Evolutionary conservation across 805 yeast species (phyloP).

Genomic region (Middelhovenomyces tepae): DNA sequence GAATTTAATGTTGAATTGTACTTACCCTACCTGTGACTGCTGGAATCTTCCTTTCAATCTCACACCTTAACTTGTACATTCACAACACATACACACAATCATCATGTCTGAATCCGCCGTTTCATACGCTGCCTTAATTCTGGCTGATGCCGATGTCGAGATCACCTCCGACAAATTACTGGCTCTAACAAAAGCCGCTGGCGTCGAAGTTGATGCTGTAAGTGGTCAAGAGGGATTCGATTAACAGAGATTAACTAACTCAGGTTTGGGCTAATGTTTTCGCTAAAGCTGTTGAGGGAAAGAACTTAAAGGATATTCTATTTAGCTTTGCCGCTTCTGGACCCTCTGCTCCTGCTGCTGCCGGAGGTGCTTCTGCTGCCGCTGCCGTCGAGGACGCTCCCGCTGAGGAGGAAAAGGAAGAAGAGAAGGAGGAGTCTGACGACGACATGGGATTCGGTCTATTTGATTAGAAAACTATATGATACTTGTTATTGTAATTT

Average conservation of each 20-base stretch:
- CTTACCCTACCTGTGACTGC: no score
- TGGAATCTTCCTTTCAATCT: no score
- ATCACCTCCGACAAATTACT: slow-evolving; percentile 74
- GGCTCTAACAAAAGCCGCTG: slow-evolving; percentile 69
- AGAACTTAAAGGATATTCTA: slow-evolving; percentile 70
- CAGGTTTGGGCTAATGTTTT: slow-evolving; percentile 72
- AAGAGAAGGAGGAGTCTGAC: slow-evolving; percentile 7
- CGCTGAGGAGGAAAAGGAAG: slow-evolving; percentile 8
- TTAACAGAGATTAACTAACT: no score
- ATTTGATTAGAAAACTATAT: slow-evolving; percentile 1
- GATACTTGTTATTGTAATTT: no score
- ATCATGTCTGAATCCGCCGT: slow-evolving; percentile 2
- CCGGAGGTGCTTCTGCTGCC: slow-evolving; percentile 45
- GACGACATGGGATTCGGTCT: slow-evolving; percentile 5
- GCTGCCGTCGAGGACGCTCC: slow-evolving; percentile 38
- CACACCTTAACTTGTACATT: no score
- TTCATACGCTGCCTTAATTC: slow-evolving; percentile 72
- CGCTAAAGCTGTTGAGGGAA: slow-evolving; percentile 81
- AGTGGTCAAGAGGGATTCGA: no score
- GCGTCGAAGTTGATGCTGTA: no score
- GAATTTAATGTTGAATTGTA: no score
- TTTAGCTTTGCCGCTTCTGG: slow-evolving; percentile 60
- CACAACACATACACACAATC: slow-evolving; percentile 1
- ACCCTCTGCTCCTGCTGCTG: slow-evolving; percentile 56
- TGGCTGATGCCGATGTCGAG: slow-evolving; percentile 91